Percentiles rank a stretch among this genome's conserved stretches.
Evolutionary conservation across 2,329 filamentous ascomycete species (phyloP).

Genomic region (Fusarium brevicatenulatum): DNA sequence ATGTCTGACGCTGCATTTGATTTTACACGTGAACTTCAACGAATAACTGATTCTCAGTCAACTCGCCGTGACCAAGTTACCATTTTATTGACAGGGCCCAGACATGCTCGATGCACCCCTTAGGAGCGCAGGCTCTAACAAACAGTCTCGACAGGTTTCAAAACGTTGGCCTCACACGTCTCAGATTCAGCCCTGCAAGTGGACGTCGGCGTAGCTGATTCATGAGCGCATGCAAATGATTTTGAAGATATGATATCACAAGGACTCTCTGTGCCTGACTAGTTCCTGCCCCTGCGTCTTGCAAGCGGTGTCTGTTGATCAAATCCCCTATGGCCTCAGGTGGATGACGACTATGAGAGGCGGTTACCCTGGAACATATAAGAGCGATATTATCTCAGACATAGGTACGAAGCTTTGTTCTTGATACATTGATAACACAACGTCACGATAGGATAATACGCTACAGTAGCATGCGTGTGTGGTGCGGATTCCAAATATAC

Average conservation of each 20-base stretch:
- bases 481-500: not conserved
- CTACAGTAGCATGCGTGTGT: not conserved
- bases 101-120: not conserved
- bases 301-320: slow-evolving; percentile 4
- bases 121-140: not conserved
- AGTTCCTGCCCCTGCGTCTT: slow-evolving; percentile 36
- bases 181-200: slow-evolving; percentile 32
- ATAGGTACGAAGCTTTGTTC: not conserved
- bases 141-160: slow-evolving; percentile 21
- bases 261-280: slow-evolving; percentile 21
- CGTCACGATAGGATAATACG: not conserved
- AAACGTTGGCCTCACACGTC: slow-evolving; percentile 36
- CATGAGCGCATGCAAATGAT: slow-evolving; percentile 20
- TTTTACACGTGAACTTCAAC: not conserved
- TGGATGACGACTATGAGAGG: not conserved
- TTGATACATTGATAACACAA: not conserved
- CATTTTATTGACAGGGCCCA: not conserved
- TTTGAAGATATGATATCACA: slow-evolving; percentile 14
- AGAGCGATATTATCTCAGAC: not conserved
- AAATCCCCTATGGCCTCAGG: not conserved
- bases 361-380: not conserved
- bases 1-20: not conserved
- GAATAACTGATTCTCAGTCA: not conserved
- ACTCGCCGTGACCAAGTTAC: not conserved
- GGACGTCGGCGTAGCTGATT: slow-evolving; percentile 10